Percentiles rank a stretch among this genome's conserved stretches.
Conservation (phyloP, 2,329 filamentous ascomycete species). For the Cytospora schulzeri region DNA sequence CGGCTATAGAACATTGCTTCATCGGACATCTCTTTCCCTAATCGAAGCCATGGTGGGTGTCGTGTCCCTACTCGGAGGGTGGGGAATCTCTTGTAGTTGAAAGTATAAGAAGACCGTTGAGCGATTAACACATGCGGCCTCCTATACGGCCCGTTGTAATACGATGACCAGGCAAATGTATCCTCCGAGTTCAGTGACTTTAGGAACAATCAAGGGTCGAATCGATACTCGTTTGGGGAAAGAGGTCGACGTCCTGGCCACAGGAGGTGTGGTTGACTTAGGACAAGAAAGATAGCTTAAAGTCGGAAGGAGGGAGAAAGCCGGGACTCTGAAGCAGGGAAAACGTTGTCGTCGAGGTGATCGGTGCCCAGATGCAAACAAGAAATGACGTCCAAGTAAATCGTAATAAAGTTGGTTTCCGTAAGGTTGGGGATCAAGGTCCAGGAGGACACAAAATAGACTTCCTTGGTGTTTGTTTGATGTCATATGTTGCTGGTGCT, state of each 20-base stretch:
- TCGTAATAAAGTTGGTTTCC: conserved; percentile 5
- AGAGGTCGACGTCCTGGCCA: background rate
- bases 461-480: conserved; percentile 5
- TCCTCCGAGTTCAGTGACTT: conserved; percentile 13
- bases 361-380: background rate
- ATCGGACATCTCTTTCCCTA: too few species aligned
- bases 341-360: conserved; percentile 16
- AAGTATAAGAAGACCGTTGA: background rate
- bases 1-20: background rate
- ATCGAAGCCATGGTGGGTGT: background rate
- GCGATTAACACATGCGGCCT: too few species aligned
- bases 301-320: conserved; percentile 7
- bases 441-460: conserved; percentile 1
- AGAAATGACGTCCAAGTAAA: conserved; percentile 22
- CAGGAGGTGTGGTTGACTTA: background rate
- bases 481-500: conserved; percentile 1
- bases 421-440: conserved; percentile 6
- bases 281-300: conserved; percentile 9
- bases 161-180: conserved; percentile 9
- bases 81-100: too few species aligned
- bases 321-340: conserved; percentile 8
- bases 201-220: background rate
- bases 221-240: conserved; percentile 15
- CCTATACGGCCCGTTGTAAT: conserved; percentile 10
- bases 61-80: too few species aligned